Conservation (phyloP, 164 flowering plant species). For the Kingdonia uniflora region DNA sequence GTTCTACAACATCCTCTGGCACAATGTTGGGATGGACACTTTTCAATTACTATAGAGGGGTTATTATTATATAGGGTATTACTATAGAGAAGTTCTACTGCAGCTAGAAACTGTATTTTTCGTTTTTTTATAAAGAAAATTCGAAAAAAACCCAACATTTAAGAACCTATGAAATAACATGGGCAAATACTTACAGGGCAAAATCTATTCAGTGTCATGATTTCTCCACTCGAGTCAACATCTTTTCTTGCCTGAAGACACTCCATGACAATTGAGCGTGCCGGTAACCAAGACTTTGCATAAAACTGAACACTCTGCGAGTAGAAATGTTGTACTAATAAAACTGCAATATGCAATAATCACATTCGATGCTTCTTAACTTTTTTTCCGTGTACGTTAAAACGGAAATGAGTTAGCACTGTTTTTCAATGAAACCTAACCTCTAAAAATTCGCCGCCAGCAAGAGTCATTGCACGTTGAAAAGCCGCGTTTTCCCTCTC, state of each 20-base stretch:
- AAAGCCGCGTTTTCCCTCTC: constrained; percentile 86
- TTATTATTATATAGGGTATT: too few species aligned
- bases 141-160: too few species aligned
- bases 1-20: too few species aligned
- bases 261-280: constrained; percentile 66
- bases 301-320: constrained; percentile 53
- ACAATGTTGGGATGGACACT: too few species aligned
- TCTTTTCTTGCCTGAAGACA: constrained; percentile 48
- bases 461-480: constrained; percentile 62
- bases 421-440: constrained; percentile 29
- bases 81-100: too few species aligned
- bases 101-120: too few species aligned
- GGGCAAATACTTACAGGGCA: constrained; percentile 71
- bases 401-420: neutral
- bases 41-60: too few species aligned
- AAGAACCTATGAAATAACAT: too few species aligned
- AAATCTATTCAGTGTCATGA: constrained; percentile 46
- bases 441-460: constrained; percentile 80
- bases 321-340: neutral
- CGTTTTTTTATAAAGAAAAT: too few species aligned
- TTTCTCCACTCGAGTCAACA: constrained; percentile 86
- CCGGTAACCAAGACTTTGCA: constrained; percentile 90
- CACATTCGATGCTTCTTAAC: too few species aligned
- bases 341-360: too few species aligned
- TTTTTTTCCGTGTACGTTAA: too few species aligned